Percentiles rank a stretch among this genome's conserved stretches.
Evolutionary conservation across 768 basidiomycete genomes (phyloP).

Genomic region (Auriscalpium orientale): DNA sequence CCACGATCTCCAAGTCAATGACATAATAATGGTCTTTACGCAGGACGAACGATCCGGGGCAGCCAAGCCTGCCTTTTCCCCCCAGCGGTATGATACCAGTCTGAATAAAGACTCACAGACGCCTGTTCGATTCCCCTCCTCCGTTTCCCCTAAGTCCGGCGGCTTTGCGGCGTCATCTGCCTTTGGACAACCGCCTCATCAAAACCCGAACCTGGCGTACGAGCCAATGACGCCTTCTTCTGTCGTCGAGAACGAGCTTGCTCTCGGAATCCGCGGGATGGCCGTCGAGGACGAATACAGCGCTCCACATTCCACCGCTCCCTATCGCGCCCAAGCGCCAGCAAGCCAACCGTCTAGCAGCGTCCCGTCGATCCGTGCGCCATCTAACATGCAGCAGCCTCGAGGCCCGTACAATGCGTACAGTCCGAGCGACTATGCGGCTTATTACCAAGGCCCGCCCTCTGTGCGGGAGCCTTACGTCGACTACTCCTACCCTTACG

Average conservation of each 20-base stretch:
- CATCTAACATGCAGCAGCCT: constrained; percentile 35
- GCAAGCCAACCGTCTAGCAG: constrained; percentile 23
- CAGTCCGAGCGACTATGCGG: constrained; percentile 49
- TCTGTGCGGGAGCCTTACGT: constrained; percentile 33
- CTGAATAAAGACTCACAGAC: constrained; percentile 33
- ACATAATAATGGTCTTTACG: constrained; percentile 17
- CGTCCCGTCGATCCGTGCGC: constrained; percentile 32
- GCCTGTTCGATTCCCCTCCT: constrained; percentile 33
- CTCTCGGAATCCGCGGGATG: constrained; percentile 54
- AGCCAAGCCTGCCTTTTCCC: constrained; percentile 42
- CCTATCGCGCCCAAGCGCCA: constrained; percentile 30
- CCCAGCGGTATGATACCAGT: constrained; percentile 44
- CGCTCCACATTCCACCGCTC: constrained; percentile 21
- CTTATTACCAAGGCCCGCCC: constrained; percentile 48
- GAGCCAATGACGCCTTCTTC: constrained; percentile 33
- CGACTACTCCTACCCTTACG: constrained; percentile 45
- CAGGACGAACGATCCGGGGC: constrained; percentile 18
- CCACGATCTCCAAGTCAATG: constrained; percentile 5
- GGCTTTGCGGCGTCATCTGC: constrained; percentile 26
- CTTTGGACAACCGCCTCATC: constrained; percentile 22
- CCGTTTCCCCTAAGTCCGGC: constrained; percentile 37
- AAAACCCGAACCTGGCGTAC: constrained; percentile 20
- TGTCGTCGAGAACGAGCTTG: constrained; percentile 45
- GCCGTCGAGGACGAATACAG: constrained; percentile 47
- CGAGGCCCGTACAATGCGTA: constrained; percentile 43